Conservation (phyloP, 352 stramenopile genomes). For the Albugo candida region DNA sequence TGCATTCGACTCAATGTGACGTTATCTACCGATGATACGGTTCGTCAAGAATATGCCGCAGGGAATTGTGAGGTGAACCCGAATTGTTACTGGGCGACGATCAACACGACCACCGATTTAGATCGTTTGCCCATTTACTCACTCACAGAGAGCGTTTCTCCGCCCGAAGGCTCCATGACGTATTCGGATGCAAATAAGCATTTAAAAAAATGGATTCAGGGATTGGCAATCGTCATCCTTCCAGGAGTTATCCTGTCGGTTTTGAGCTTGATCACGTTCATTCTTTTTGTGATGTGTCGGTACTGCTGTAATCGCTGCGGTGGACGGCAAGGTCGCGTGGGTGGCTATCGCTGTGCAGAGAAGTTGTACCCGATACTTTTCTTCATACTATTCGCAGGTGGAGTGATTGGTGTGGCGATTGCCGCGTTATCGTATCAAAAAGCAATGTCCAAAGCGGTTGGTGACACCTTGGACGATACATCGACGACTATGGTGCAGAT, state of each 20-base stretch:
- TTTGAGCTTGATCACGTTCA: constrained; percentile 39
- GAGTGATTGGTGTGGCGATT: constrained; percentile 22
- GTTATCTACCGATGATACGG: constrained; percentile 9
- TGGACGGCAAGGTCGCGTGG: constrained; percentile 25
- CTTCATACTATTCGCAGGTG: constrained; percentile 35
- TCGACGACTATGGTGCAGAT: constrained; percentile 18
- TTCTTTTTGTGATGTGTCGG: constrained; percentile 53
- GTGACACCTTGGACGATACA: constrained; percentile 21
- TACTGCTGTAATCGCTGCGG: constrained; percentile 62
- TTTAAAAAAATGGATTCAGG: constrained; percentile 28
- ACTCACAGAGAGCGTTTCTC: constrained; percentile 9
- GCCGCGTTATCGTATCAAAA: constrained; percentile 35
- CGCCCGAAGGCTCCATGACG: constrained; percentile 10
- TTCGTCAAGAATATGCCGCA: constrained; percentile 13
- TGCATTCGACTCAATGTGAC: constrained; percentile 14
- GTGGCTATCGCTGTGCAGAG: constrained; percentile 43
- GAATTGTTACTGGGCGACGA: constrained; percentile 42
- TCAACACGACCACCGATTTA: constrained; percentile 13
- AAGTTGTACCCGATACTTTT: constrained; percentile 48
- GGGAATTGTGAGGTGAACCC: constrained; percentile 28
- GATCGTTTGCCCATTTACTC: constrained; percentile 14
- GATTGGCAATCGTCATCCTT: constrained; percentile 28
- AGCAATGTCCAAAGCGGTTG: constrained; percentile 20
- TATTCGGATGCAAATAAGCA: constrained; percentile 9
- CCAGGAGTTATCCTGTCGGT: constrained; percentile 31